A percentile compares a stretch with the other conserved stretches of the same genome.
phyloP scores from a whole-genome alignment of 306 rosid species.

The Cucumis melo region DNA sequence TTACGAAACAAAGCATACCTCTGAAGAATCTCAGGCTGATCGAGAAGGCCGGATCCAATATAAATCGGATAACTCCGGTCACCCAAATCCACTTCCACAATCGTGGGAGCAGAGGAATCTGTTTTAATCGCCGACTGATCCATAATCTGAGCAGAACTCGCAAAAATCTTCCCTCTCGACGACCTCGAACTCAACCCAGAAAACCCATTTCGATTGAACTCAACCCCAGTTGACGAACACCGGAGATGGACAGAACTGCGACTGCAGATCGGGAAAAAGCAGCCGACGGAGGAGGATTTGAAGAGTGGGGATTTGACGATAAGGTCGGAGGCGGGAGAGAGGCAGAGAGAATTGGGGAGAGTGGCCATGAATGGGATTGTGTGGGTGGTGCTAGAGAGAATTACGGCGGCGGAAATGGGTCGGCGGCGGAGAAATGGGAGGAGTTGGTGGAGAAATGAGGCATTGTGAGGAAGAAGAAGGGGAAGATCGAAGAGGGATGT shows the following conservation, averaged over 20 bases:
- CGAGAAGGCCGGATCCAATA: slow-evolving; percentile 70
- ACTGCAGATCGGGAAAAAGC: slow-evolving; percentile 15
- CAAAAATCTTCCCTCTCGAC: slow-evolving; percentile 23
- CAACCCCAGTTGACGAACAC: neutral
- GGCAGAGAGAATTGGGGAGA: slow-evolving; percentile 22
- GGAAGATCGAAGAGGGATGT: neutral
- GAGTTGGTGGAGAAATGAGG: neutral
- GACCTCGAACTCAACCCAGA: slow-evolving; percentile 13
- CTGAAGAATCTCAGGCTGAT: slow-evolving; percentile 59
- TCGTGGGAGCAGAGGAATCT: slow-evolving; percentile 18
- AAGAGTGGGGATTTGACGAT: slow-evolving; percentile 3
- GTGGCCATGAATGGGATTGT: slow-evolving; percentile 35
- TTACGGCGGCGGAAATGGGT: neutral
- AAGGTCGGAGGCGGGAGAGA: slow-evolving; percentile 30
- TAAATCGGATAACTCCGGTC: slow-evolving; percentile 89
- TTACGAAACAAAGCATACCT: slow-evolving; percentile 19
- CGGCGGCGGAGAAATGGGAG: neutral
- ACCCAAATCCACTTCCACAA: slow-evolving; percentile 78
- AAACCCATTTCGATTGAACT: slow-evolving; percentile 10
- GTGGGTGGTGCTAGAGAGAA: neutral
- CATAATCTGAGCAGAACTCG: slow-evolving; percentile 50
- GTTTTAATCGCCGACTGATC: slow-evolving; percentile 34
- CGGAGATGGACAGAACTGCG: slow-evolving; percentile 20
- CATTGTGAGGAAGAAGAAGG: neutral
- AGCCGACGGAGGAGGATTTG: slow-evolving; percentile 14